Conservation (phyloP, 495 filamentous ascomycete species). For the Aspergillus leporis region DNA sequence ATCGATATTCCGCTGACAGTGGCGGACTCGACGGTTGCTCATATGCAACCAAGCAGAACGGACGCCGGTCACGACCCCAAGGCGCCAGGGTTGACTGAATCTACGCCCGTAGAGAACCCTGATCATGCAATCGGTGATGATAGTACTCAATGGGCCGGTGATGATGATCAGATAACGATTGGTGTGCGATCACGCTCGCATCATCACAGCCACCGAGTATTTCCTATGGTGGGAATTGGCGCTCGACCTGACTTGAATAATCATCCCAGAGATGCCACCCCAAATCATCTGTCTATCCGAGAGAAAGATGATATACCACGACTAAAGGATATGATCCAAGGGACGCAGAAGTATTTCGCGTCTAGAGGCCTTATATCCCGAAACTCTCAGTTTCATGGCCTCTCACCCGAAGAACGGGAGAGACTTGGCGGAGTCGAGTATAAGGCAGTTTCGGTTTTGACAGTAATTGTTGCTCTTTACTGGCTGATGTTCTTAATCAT, state of each 20-base stretch:
- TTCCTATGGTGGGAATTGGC: constrained; percentile 55
- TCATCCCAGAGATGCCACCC: constrained; percentile 35
- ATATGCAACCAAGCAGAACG: not conserved
- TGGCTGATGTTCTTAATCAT: constrained; percentile 70
- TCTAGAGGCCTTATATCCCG: constrained; percentile 56
- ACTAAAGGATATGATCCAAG: constrained; percentile 28
- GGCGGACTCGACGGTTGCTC: too few relatives aligned
- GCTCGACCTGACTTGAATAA: constrained; percentile 47
- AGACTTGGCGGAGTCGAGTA: constrained; percentile 80
- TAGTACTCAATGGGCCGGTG: constrained; percentile 22
- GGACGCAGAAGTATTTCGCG: constrained; percentile 40
- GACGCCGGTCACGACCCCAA: not conserved
- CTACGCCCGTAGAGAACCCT: constrained; percentile 6
- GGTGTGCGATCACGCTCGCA: constrained; percentile 18
- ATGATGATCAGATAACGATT: constrained; percentile 39
- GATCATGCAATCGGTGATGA: constrained; percentile 8
- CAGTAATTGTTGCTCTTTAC: constrained; percentile 72
- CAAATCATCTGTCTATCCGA: constrained; percentile 19
- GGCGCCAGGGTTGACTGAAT: not conserved
- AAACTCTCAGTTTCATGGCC: constrained; percentile 72
- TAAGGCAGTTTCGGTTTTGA: constrained; percentile 69
- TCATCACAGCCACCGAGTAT: constrained; percentile 41
- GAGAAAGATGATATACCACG: constrained; percentile 23
- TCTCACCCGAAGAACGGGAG: constrained; percentile 68
- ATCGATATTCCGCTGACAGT: constrained; percentile 14